Conservation (phyloP, 371 early-diverging fungal genomes). For the Mortierella sp. region DNA sequence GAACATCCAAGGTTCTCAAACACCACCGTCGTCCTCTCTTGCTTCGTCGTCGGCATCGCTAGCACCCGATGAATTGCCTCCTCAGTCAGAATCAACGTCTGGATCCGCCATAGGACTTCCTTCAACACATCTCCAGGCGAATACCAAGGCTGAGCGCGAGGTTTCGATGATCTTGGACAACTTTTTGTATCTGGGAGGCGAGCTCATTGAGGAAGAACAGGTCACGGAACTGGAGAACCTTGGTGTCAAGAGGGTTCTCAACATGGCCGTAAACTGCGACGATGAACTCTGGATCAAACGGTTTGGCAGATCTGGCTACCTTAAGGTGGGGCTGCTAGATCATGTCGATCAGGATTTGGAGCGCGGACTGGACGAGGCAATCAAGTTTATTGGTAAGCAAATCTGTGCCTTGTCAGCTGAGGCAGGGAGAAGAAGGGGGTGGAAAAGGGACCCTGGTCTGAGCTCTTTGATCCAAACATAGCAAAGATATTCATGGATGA, state of each 20-base stretch:
- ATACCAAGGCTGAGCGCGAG: constrained; percentile 54
- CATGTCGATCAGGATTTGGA: constrained; percentile 73
- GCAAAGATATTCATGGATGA: too few species aligned
- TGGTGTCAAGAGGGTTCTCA: constrained; percentile 64
- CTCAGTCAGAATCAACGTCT: constrained; percentile 5
- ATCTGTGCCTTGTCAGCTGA: neutral
- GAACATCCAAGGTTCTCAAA: neutral
- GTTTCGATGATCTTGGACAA: constrained; percentile 70
- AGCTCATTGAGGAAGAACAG: constrained; percentile 65
- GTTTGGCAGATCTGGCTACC: constrained; percentile 52
- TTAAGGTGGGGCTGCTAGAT: constrained; percentile 69
- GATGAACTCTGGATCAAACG: constrained; percentile 61
- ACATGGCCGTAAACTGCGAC: constrained; percentile 74
- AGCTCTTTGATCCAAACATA: too few species aligned
- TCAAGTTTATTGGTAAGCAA: constrained; percentile 67
- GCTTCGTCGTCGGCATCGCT: constrained; percentile 25
- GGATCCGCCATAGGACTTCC: neutral
- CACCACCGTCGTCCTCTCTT: constrained; percentile 12
- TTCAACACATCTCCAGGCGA: constrained; percentile 38
- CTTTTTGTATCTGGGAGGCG: constrained; percentile 71
- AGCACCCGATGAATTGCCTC: constrained; percentile 7
- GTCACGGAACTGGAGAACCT: constrained; percentile 58
- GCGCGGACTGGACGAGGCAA: constrained; percentile 65
- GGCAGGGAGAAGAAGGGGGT: neutral
- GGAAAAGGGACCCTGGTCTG: too few species aligned